Percentiles rank a stretch among this genome's conserved stretches.
Conservation (phyloP, 768 basidiomycete species). For the Dentipellis sp. region DNA sequence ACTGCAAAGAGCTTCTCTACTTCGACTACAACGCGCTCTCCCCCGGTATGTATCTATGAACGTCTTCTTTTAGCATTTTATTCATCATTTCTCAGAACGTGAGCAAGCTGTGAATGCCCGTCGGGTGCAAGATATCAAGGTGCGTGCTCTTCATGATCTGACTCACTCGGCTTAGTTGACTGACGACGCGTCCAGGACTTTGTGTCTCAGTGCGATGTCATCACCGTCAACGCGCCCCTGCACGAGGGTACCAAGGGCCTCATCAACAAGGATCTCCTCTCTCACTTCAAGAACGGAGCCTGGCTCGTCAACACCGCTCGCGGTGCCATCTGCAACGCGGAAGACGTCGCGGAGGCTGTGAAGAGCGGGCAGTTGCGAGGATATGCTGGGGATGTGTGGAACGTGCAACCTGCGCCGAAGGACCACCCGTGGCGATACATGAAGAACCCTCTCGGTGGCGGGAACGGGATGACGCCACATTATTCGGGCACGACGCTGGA, state of each 20-base stretch:
- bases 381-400: slow-evolving; percentile 24
- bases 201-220: slow-evolving; percentile 20
- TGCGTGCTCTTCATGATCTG: no score
- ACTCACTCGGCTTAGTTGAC: no score
- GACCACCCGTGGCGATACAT: slow-evolving; percentile 66
- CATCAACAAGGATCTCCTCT: slow-evolving; percentile 32
- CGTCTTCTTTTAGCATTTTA: no score
- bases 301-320: slow-evolving; percentile 39
- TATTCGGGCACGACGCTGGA: slow-evolving; percentile 57
- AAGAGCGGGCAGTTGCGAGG: slow-evolving; percentile 29
- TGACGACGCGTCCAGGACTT: background rate
- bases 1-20: slow-evolving; percentile 38
- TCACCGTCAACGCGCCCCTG: slow-evolving; percentile 58
- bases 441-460: slow-evolving; percentile 72
- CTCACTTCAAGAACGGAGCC: slow-evolving; percentile 31
- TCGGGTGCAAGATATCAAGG: slow-evolving; percentile 27
- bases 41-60: no score
- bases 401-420: slow-evolving; percentile 30
- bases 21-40: slow-evolving; percentile 28
- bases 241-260: slow-evolving; percentile 32
- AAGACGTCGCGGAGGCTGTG: slow-evolving; percentile 31
- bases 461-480: slow-evolving; percentile 17
- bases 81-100: slow-evolving; percentile 12
- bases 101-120: slow-evolving; percentile 24
- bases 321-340: slow-evolving; percentile 33